Evolutionary conservation across 1,284 basidiomycete genomes (phyloP).

Genomic region (Tylopilus sp.): DNA sequence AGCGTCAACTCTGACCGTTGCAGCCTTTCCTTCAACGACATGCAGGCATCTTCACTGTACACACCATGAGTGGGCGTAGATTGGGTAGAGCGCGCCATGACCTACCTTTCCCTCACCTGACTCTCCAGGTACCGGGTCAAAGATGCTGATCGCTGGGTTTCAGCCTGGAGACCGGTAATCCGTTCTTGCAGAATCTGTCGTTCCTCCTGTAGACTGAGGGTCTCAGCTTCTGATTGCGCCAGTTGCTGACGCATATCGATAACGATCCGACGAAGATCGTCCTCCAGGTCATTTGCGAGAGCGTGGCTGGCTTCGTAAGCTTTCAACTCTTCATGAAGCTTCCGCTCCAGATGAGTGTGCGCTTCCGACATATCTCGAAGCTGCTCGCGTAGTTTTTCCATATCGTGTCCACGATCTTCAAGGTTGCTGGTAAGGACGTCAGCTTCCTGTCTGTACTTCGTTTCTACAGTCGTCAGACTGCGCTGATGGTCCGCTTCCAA

Average conservation of each 20-base stretch:
- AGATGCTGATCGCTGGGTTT: slow-evolving; percentile 59
- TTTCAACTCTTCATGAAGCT: slow-evolving; percentile 23
- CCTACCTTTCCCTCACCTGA: slow-evolving; percentile 57
- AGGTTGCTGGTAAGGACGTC: slow-evolving; percentile 21
- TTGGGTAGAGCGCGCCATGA: background rate
- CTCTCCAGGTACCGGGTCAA: slow-evolving; percentile 58
- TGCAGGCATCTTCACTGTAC: slow-evolving; percentile 47
- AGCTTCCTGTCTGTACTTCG: slow-evolving; percentile 15
- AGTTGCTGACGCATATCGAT: slow-evolving; percentile 18
- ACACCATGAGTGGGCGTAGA: slow-evolving; percentile 2
- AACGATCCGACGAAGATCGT: slow-evolving; percentile 24
- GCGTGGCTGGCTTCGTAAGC: slow-evolving; percentile 15
- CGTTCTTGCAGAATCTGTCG: slow-evolving; percentile 48
- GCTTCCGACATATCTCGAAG: slow-evolving; percentile 39
- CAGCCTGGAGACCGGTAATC: slow-evolving; percentile 56
- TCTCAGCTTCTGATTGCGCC: slow-evolving; percentile 20
- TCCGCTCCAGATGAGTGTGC: slow-evolving; percentile 21
- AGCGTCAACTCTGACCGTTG: slow-evolving; percentile 42
- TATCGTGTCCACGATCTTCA: slow-evolving; percentile 28
- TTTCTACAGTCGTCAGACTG: slow-evolving; percentile 20
- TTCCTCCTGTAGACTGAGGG: slow-evolving; percentile 44
- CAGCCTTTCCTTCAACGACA: slow-evolving; percentile 46
- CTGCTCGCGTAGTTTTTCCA: slow-evolving; percentile 23
- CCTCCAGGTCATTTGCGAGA: slow-evolving; percentile 18
- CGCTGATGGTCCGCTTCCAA: slow-evolving; percentile 21